Evolutionary conservation across 768 basidiomycete species (phyloP), one percentile per base, ranked within the genome.

Genomic region (Russula virescens): DNA sequence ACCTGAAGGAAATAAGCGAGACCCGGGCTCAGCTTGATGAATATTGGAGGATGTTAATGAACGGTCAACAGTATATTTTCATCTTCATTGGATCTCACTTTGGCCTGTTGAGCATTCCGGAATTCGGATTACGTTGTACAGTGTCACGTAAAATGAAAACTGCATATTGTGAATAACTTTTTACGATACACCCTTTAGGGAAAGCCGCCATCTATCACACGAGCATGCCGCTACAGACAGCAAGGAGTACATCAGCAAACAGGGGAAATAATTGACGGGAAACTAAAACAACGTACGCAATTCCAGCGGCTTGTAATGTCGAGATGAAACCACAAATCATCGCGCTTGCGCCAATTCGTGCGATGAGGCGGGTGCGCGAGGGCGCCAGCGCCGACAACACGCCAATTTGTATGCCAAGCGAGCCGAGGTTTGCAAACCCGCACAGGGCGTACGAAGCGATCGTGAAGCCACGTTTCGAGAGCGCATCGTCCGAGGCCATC

Each of bases 381-480:
- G 88, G 88, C 23, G 88, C 88, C 28, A 89, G 78, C 25, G 86
- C 84, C 51, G 79, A 77, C 53, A 89, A 77, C 71, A 89, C 88
- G 69, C 88, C 88, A 63, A 90, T 83, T 73, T 94, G 90, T 68
- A 95, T 92, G 70, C 93, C 94, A 26, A 94, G 77, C 8, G 90
- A 90, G 59, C 88, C 84, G 49, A 92, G 77, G 72, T 95, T 95
- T 62, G 91, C 91, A 70, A 96, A 96, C 11, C 94, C 94, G 73
- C 92, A 94, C 18, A 95, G 84, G 18, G 88, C 87, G 72, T 94
- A 96, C 38, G 88, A 85, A 16, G 88, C 85, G 68, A 95, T 94
- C 56, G 87, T 88, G 75, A 79, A 93, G 23, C 85, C 89, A 60
- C 89, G 90, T 34, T 74, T 78, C 23, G 85, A 85, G 55, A 94